Base-by-base conservation (phyloP, 495 filamentous ascomycete genomes). In the Neurospora cerealis region DNA sequence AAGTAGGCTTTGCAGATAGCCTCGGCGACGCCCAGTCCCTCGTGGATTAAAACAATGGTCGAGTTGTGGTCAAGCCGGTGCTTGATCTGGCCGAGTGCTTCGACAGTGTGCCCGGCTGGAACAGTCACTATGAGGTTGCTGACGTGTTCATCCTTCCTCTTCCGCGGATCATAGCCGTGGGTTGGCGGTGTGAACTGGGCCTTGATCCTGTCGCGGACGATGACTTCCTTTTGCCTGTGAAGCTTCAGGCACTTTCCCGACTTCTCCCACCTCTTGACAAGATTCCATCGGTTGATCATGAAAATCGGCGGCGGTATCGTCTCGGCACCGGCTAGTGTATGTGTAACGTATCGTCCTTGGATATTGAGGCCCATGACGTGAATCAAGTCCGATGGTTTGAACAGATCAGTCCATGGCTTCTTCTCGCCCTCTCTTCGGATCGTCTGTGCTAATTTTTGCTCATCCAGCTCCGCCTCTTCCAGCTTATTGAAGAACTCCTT, bases 1-100 rank as follows among this genome's bases (percentile, higher is more conserved):
- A 97, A 99, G 15, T 95, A 76, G 2, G 82, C 72, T 11, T 86
- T 76, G 75, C 93, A 92, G 24, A 97, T 82, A 42, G 87, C 85
- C n/a, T 97, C 93, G 37, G 94, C 82, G 4, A 91, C 80, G 3
- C 95, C 95, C 83, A 98, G 88, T 5, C 93, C 94, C 69, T 95
- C 93, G 71, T 96, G 92, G 5, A 97, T 77, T 32, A 99, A 88
- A 46, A 92, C 86, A 39, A 99, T 87, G 0, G 94, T 95, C 4
- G 93, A 93, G 17, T 88, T 83, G 5, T 85, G 82, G 40, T 88
- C 88, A n/a, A 99, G 83, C 10, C 93, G 87, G 74, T 93, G 86
- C 7, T 80, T 80, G 54, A 98, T 84, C 1, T 80, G 74, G 36
- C 79, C 73, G 21, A 98, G 77, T 3, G 90, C 90, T 3, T 83